These are phyloP conservation scores for Rutstroemia sp. DNA, from an alignment of 2,329 filamentous ascomycete species.

Conservation along the genomic window DNA sequence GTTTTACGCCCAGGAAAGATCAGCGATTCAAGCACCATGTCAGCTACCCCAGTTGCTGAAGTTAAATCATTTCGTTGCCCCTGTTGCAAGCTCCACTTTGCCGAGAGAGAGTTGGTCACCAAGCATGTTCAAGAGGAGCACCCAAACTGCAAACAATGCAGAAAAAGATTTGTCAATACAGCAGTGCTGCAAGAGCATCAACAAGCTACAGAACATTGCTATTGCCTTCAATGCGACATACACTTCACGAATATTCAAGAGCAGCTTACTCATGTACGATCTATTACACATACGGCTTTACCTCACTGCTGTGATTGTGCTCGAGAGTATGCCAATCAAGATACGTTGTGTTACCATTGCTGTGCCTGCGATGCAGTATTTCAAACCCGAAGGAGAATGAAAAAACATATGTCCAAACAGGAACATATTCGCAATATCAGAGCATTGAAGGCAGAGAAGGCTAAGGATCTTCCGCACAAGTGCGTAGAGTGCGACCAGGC, in stretches of 20 bases:
- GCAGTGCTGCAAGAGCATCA: background rate
- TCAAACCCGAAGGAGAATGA: background rate
- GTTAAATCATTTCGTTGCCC: conserved; percentile 3
- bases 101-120: background rate
- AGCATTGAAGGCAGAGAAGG: background rate
- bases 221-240: conserved; percentile 5
- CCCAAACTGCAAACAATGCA: conserved; percentile 8
- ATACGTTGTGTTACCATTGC: conserved; percentile 3
- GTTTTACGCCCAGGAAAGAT: conserved; percentile 7
- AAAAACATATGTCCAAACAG: background rate
- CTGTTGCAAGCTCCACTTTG: conserved; percentile 3
- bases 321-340: conserved; percentile 6
- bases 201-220: conserved; percentile 7
- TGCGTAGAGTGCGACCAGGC: conserved; percentile 1
- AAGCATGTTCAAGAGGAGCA: background rate
- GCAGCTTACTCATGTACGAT: conserved; percentile 5
- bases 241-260: background rate
- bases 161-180: background rate
- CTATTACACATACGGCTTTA: conserved; percentile 1
- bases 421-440: background rate
- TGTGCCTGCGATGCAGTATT: conserved; percentile 8
- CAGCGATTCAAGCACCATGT: background rate
- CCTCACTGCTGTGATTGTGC: conserved; percentile 1
- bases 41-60: background rate
- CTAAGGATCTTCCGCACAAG: conserved; percentile 3